Evolutionary conservation across 768 basidiomycete species (phyloP).

Genomic region (Boletellus emodensis): DNA sequence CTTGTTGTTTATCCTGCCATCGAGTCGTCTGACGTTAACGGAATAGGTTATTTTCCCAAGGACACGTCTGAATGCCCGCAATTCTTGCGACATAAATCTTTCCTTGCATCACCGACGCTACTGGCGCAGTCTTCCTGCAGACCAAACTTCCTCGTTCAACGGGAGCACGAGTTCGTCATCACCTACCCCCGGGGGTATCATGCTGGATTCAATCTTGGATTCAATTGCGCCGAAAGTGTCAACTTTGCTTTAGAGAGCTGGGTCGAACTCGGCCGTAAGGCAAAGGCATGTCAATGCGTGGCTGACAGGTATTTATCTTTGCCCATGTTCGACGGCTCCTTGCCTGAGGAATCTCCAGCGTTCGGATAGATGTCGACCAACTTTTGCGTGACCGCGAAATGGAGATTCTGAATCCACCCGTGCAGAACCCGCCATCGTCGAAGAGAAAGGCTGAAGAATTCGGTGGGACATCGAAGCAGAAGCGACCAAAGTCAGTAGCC

Average conservation of each 20-base stretch:
- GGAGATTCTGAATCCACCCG: slow-evolving; percentile 31
- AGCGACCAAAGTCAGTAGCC: slow-evolving; percentile 20
- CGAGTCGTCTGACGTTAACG: slow-evolving; percentile 2
- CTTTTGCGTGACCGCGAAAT: slow-evolving; percentile 64
- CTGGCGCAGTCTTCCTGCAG: slow-evolving; percentile 75
- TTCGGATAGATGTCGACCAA: slow-evolving; percentile 90
- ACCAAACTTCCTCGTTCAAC: slow-evolving; percentile 87
- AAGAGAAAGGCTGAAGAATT: slow-evolving; percentile 39
- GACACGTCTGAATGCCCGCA: slow-evolving; percentile 84
- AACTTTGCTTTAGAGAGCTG: slow-evolving; percentile 96
- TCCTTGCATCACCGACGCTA: slow-evolving; percentile 82
- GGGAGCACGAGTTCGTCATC: slow-evolving; percentile 93
- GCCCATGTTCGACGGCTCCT: neutral
- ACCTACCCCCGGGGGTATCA: slow-evolving; percentile 95
- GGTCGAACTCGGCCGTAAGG: slow-evolving; percentile 82
- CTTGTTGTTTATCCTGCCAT: neutral
- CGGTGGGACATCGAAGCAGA: slow-evolving; percentile 27
- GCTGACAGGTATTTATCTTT: slow-evolving; percentile 54
- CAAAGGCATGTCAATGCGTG: slow-evolving; percentile 73
- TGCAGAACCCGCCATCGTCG: slow-evolving; percentile 13
- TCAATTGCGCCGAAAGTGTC: slow-evolving; percentile 96
- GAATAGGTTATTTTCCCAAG: slow-evolving; percentile 80
- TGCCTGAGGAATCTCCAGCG: slow-evolving; percentile 44
- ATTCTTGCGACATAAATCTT: slow-evolving; percentile 95
- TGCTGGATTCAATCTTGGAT: slow-evolving; percentile 92